A percentile compares a stretch with the other conserved stretches of the same genome.
Evolutionary conservation across 768 basidiomycete genomes (phyloP).

Genomic region (Russula sp.): DNA sequence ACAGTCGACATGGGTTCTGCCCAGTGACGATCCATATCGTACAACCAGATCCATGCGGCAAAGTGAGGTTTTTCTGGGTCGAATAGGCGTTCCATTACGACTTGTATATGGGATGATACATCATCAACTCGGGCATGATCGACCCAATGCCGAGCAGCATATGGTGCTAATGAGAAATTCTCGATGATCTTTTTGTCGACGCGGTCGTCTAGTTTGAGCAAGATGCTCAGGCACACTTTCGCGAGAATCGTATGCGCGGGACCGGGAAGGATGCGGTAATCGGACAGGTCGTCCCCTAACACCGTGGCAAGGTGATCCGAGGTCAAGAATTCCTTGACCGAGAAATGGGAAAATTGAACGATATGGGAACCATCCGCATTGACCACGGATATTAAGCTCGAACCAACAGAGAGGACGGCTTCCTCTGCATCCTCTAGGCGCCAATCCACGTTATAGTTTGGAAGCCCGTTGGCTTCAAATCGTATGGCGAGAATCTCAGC

Average conservation of each 20-base stretch:
- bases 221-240: background rate
- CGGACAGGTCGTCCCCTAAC: background rate
- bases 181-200: background rate
- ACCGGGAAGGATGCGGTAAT: background rate
- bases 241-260: background rate
- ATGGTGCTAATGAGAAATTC: background rate
- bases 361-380: background rate
- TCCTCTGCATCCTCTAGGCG: background rate
- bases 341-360: constrained; percentile 10
- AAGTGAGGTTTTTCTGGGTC: background rate
- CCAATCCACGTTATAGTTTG: background rate
- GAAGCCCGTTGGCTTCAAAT: background rate
- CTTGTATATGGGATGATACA: background rate
- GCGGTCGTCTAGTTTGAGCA: background rate
- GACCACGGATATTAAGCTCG: constrained; percentile 2
- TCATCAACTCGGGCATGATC: background rate
- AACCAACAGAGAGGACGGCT: constrained; percentile 7
- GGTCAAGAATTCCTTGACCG: constrained; percentile 7
- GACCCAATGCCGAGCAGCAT: constrained; percentile 10
- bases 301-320: background rate
- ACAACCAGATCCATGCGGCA: constrained; percentile 8
- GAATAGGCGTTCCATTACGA: background rate
- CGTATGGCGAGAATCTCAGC: constrained; percentile 1
- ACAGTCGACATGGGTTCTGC: background rate
- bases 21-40: background rate